Percentiles rank a stretch among this genome's conserved stretches.
Evolutionary conservation across 768 basidiomycete species (phyloP).

Genomic region (Suillus subalutaceus): DNA sequence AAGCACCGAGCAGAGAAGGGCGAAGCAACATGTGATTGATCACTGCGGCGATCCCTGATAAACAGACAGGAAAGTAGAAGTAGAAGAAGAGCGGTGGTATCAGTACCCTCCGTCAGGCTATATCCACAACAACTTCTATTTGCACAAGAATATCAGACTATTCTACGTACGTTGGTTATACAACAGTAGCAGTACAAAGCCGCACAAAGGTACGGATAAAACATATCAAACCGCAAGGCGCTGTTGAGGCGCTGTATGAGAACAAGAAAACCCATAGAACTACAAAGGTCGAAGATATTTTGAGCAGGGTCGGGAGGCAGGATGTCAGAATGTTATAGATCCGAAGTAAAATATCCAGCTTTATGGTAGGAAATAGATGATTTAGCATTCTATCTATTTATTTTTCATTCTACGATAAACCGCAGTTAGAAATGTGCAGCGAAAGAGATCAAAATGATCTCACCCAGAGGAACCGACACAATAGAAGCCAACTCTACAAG

Average conservation of each 20-base stretch:
- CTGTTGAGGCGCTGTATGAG: background rate
- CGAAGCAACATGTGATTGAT: conserved; percentile 73
- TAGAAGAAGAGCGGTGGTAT: conserved; percentile 32
- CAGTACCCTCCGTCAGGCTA: background rate
- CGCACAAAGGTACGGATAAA: too few relatives aligned
- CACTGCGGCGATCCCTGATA: conserved; percentile 58
- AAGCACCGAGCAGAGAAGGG: conserved; percentile 84
- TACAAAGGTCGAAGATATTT: background rate
- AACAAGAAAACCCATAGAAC: background rate
- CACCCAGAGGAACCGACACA: background rate
- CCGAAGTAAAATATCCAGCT: background rate
- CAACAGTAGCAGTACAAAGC: background rate
- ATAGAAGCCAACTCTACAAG: conserved; percentile 15
- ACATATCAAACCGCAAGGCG: background rate
- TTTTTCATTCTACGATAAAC: background rate
- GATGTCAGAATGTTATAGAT: background rate
- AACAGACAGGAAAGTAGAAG: conserved; percentile 36
- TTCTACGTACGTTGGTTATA: background rate
- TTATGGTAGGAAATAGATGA: background rate
- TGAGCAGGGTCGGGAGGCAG: background rate
- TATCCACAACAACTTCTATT: background rate
- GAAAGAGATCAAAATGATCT: background rate
- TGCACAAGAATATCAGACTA: background rate
- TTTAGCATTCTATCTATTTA: background rate
- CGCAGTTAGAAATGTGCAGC: background rate